These are phyloP conservation scores for Eimeria praecox DNA, from an alignment of 169 alveolate genomes.

Conservation along the genomic window DNA sequence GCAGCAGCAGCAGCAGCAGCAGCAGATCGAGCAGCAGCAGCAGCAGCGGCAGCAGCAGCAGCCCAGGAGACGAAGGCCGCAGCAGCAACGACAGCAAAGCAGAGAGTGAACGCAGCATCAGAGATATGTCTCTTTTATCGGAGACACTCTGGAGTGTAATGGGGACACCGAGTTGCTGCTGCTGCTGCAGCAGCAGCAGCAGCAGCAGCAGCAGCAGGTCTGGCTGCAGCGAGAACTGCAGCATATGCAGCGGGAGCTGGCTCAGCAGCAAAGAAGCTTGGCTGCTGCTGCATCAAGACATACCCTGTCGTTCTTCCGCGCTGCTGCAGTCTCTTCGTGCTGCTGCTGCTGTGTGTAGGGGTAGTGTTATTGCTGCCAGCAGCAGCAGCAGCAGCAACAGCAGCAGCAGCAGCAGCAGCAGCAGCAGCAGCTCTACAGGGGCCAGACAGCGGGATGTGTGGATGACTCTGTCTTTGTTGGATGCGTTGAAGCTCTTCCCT, in stretches of 20 bases:
- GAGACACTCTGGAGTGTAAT: slow-evolving; percentile 31
- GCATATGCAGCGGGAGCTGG: slow-evolving; percentile 54
- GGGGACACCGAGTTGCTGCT: slow-evolving; percentile 43
- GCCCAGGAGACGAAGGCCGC: background rate
- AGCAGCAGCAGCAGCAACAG: slow-evolving; percentile 36
- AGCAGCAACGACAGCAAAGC: slow-evolving; percentile 13
- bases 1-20: slow-evolving; percentile 71
- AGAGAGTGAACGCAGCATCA: background rate
- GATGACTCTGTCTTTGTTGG: slow-evolving; percentile 40
- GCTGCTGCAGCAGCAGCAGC: slow-evolving; percentile 72
- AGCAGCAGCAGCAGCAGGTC: slow-evolving; percentile 28
- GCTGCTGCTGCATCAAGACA: slow-evolving; percentile 64
- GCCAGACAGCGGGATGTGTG: background rate
- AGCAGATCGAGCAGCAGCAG: slow-evolving; percentile 36
- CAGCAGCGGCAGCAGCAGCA: slow-evolving; percentile 58
- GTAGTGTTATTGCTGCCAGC: slow-evolving; percentile 3
- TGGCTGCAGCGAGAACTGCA: slow-evolving; percentile 54
- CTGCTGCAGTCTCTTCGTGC: slow-evolving; percentile 69
- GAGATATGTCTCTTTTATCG: background rate
- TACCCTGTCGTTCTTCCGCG: slow-evolving; percentile 16
- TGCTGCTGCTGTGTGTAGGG: slow-evolving; percentile 68
- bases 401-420: slow-evolving; percentile 58
- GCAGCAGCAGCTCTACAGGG: slow-evolving; percentile 51
- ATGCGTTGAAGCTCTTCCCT: slow-evolving; percentile 36
- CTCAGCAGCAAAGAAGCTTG: slow-evolving; percentile 53